Evolutionary conservation across 1,139 yeast genomes (phyloP).

Genomic region (Ogataea hybrid): DNA sequence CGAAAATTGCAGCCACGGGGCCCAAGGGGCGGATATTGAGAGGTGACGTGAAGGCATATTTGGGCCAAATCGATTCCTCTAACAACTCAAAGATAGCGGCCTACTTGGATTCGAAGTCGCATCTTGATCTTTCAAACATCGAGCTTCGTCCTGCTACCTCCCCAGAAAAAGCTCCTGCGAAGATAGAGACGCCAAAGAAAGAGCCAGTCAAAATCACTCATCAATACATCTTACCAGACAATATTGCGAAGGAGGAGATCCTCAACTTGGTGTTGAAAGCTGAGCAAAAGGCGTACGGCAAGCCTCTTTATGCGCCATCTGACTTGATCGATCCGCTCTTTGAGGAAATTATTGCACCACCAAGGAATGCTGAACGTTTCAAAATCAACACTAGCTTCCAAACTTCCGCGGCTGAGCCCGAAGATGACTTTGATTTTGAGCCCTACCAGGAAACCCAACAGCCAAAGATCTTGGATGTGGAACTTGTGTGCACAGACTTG

Average conservation of each 20-base stretch:
- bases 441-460: constrained; percentile 20
- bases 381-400: constrained; percentile 33
- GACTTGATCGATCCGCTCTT: constrained; percentile 59
- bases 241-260: constrained; percentile 30
- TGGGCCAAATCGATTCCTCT: constrained; percentile 68
- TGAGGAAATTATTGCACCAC: constrained; percentile 61
- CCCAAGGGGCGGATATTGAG: constrained; percentile 83
- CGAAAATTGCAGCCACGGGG: constrained; percentile 79
- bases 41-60: constrained; percentile 85
- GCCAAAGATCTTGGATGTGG: constrained; percentile 30
- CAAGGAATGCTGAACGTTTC: constrained; percentile 59
- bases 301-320: constrained; percentile 45
- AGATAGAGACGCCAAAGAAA: constrained; percentile 24
- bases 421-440: constrained; percentile 40
- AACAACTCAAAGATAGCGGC: constrained; percentile 53
- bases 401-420: constrained; percentile 37
- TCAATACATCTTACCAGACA: constrained; percentile 31
- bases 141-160: constrained; percentile 46
- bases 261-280: constrained; percentile 35
- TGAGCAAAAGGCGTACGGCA: constrained; percentile 39
- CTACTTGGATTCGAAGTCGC: constrained; percentile 56
- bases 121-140: constrained; percentile 76
- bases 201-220: constrained; percentile 32
- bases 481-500: constrained; percentile 47
- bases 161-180: constrained; percentile 13